Evolutionary conservation across 1,284 basidiomycete genomes (phyloP).

Genomic region (Coniferiporia weirii): DNA sequence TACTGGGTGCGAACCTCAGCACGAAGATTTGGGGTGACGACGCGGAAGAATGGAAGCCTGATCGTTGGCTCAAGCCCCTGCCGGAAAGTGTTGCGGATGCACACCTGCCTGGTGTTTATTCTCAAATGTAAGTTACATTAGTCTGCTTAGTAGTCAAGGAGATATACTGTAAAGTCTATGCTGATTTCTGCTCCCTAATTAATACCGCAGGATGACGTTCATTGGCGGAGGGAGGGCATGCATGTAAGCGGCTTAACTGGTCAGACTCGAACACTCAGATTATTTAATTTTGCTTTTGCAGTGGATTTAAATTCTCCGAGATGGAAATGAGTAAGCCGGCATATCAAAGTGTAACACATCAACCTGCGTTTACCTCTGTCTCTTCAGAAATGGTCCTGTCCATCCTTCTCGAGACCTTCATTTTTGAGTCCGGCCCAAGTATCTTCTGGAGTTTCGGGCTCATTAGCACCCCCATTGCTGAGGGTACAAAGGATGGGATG

Average conservation of each 20-base stretch:
- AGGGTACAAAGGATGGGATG: no score
- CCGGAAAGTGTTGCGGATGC: conserved; percentile 12
- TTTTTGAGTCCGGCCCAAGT: not conserved
- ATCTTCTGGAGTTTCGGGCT: not conserved
- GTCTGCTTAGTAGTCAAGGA: not conserved
- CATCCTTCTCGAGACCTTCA: conserved; percentile 1
- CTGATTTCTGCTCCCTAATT: no score
- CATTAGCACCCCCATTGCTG: not conserved
- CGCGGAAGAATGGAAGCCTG: conserved; percentile 16
- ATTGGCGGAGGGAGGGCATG: conserved; percentile 18
- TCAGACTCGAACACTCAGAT: not conserved
- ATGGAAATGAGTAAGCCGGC: conserved; percentile 7
- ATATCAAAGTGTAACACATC: not conserved
- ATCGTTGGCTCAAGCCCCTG: conserved; percentile 13
- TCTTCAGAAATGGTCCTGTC: conserved; percentile 4
- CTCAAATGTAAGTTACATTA: conserved; percentile 2
- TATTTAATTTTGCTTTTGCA: not conserved
- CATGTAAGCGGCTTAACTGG: conserved; percentile 12
- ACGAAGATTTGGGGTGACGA: conserved; percentile 17
- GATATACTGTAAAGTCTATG: not conserved
- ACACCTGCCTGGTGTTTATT: conserved; percentile 14
- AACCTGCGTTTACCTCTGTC: not conserved
- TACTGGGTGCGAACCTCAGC: conserved; percentile 8
- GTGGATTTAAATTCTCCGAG: conserved; percentile 10
- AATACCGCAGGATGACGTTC: conserved; percentile 17